Conservation (phyloP, 108 stramenopile species). For the Bacterosira constricta region DNA sequence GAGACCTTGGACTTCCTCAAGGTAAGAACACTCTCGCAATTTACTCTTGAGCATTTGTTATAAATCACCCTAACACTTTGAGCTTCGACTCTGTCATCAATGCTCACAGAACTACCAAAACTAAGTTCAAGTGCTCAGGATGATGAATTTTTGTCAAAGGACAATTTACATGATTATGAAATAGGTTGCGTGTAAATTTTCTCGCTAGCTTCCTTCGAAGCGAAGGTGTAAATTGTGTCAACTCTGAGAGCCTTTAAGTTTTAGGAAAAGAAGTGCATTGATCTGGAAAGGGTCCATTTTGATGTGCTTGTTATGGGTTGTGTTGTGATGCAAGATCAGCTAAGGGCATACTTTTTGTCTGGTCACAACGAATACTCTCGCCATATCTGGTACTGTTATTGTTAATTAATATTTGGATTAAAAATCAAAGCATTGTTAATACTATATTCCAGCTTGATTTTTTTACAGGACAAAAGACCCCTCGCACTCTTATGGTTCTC, state of each 20-base stretch:
- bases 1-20: constrained; percentile 81
- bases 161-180: neutral
- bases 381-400: neutral
- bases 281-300: neutral
- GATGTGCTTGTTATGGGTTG: neutral
- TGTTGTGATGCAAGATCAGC: neutral
- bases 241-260: neutral
- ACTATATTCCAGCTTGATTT: too few species aligned
- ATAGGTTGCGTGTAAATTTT: neutral
- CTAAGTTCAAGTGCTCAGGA: neutral
- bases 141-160: neutral
- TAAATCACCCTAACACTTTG: too few species aligned
- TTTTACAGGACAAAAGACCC: too few species aligned
- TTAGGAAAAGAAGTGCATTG: neutral
- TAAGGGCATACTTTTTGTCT: neutral
- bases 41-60: neutral
- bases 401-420: neutral
- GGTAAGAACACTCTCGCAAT: constrained; percentile 4
- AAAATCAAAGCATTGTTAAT: neutral
- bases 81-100: too few species aligned
- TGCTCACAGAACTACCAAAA: neutral
- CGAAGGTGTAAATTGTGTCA: neutral
- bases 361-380: neutral
- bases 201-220: neutral
- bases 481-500: too few species aligned